These are phyloP conservation scores for Penstemon newberryi DNA, from an alignment of 257 asterid genomes.

Conservation along the genomic window DNA sequence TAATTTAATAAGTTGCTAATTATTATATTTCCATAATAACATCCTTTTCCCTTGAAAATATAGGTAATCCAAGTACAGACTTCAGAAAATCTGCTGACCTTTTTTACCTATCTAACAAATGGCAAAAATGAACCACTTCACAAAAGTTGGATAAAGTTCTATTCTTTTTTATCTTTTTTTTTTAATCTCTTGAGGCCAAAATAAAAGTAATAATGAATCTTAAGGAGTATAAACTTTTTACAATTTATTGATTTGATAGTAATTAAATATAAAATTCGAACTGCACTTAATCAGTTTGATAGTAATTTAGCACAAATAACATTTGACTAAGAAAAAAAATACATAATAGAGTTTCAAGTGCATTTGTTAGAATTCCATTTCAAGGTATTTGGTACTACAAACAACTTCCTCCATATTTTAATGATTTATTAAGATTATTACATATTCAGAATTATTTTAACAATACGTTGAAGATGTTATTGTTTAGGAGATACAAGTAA, in stretches of 20 bases:
- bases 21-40: not conserved
- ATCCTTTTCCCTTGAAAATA: not conserved
- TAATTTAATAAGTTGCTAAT: not conserved
- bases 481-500: too few species aligned
- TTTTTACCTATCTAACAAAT: too few species aligned
- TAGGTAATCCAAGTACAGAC: not conserved
- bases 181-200: not conserved
- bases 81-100: conserved; percentile 3
- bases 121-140: not conserved
- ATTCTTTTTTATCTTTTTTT: not conserved
- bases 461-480: not conserved
- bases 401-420: too few species aligned
- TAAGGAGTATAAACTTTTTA: conserved; percentile 10
- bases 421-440: not conserved
- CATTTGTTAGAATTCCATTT: not conserved
- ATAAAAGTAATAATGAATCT: not conserved
- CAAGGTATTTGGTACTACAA: not conserved
- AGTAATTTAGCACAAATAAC: not conserved
- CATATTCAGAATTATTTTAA: not conserved
- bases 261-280: conserved; percentile 9
- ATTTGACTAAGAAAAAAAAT: conserved; percentile 13
- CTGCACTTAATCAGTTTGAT: conserved; percentile 15
- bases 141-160: not conserved
- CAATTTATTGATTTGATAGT: not conserved
- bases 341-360: not conserved